Percentiles rank a stretch among this genome's conserved stretches.
These are phyloP conservation scores for Ophiocordyceps sinensis DNA, from an alignment of 2,329 filamentous ascomycete species.

Conservation along the genomic window DNA sequence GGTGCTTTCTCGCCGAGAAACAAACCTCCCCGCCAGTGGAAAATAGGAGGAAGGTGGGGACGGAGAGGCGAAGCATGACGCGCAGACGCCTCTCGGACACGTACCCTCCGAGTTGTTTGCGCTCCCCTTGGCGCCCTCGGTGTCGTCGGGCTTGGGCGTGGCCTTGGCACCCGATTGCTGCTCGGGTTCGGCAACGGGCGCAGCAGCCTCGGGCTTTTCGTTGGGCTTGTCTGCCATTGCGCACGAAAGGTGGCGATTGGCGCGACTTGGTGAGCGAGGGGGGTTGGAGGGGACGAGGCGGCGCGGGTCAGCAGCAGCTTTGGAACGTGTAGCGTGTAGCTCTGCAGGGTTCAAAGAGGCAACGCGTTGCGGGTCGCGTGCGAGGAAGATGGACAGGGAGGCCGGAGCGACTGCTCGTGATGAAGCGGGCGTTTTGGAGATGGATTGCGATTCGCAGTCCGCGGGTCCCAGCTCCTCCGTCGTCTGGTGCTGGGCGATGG, in stretches of 20 bases:
- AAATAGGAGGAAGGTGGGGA: not conserved
- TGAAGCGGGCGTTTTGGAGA: slow-evolving; percentile 13
- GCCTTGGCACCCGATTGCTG: slow-evolving; percentile 8
- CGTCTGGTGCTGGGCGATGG: slow-evolving; percentile 16
- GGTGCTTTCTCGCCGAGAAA: not conserved
- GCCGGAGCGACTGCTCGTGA: slow-evolving; percentile 13
- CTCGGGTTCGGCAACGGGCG: slow-evolving; percentile 17
- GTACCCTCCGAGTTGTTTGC: slow-evolving; percentile 17
- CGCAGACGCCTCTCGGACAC: slow-evolving; percentile 5
- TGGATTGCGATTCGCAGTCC: slow-evolving; percentile 16
- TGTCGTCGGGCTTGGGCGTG: slow-evolving; percentile 8
- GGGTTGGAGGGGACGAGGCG: not conserved
- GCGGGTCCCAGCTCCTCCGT: slow-evolving; percentile 15
- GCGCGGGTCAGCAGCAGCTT: slow-evolving; percentile 6
- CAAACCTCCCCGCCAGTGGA: not conserved
- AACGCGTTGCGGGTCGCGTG: slow-evolving; percentile 16
- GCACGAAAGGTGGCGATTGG: slow-evolving; percentile 8
- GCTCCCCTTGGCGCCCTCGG: slow-evolving; percentile 13
- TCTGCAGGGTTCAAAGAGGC: not conserved
- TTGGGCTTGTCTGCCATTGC: slow-evolving; percentile 24
- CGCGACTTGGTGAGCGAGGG: slow-evolving; percentile 1
- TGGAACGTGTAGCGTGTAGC: not conserved
- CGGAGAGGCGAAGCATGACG: not conserved
- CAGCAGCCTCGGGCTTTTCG: slow-evolving; percentile 20
- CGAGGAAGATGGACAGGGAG: slow-evolving; percentile 2